A percentile compares a stretch with the other conserved stretches of the same genome.
Conservation (phyloP, 2,329 filamentous ascomycete species). For the Ustilaginoidea virens region DNA sequence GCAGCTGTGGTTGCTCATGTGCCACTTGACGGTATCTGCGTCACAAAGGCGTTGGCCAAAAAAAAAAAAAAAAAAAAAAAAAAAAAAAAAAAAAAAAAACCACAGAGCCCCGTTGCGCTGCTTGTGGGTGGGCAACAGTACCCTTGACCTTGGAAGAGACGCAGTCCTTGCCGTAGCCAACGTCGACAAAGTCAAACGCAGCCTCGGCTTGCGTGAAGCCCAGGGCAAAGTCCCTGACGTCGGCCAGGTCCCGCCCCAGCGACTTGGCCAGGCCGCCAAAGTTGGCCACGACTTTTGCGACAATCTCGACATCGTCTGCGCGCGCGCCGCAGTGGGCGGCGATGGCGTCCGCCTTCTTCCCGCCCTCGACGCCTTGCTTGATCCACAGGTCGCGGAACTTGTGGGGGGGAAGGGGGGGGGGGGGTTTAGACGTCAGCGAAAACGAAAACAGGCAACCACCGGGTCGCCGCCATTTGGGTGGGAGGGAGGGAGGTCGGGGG, state of each 20-base stretch:
- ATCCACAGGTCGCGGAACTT: constrained; percentile 44
- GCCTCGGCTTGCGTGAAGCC: constrained; percentile 45
- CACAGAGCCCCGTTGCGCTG: no score
- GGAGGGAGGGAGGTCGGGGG: no score
- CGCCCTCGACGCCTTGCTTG: constrained; percentile 37
- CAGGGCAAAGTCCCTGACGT: constrained; percentile 38
- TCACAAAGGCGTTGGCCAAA: no score
- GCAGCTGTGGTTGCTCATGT: constrained; percentile 45
- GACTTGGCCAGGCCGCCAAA: constrained; percentile 32
- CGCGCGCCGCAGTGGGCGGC: constrained; percentile 28
- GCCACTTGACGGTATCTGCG: constrained; percentile 36
- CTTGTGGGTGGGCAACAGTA: constrained; percentile 13
- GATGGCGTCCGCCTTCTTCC: constrained; percentile 34
- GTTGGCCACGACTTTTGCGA: constrained; percentile 42
- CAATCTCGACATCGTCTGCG: constrained; percentile 33
- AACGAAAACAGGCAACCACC: no score
- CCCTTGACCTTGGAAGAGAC: constrained; percentile 46
- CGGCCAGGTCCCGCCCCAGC: constrained; percentile 30
- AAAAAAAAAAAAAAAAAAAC: no score
- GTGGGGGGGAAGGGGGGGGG: no score
- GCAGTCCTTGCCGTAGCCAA: constrained; percentile 42
- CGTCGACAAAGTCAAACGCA: constrained; percentile 48
- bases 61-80: no score
- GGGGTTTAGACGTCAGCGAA: no score
- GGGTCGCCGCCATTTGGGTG: no score